Evolutionary conservation across 2,329 filamentous ascomycete genomes (phyloP).

Genomic region (Lachnellula subtilissima): DNA sequence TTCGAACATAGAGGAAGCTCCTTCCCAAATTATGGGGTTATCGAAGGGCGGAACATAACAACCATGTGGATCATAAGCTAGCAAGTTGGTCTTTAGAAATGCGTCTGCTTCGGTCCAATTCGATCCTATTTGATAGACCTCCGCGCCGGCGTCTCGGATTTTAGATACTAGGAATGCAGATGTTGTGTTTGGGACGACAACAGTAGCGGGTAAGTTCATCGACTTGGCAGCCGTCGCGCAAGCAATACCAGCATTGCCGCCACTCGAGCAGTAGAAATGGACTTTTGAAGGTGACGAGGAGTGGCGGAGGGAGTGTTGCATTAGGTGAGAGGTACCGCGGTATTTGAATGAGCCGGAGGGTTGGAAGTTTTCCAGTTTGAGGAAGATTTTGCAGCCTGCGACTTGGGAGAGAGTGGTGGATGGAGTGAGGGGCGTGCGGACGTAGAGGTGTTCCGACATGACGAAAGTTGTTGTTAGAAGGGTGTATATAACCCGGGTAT

Average conservation of each 20-base stretch:
- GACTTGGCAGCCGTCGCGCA: constrained; percentile 67
- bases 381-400: constrained; percentile 55
- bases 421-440: constrained; percentile 23
- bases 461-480: not conserved
- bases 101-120: constrained; percentile 66
- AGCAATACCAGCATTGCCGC: constrained; percentile 81
- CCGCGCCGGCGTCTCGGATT: constrained; percentile 61
- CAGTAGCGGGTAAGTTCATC: constrained; percentile 62
- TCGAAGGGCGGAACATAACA: constrained; percentile 70
- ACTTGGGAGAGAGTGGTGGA: constrained; percentile 22
- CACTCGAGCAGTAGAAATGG: constrained; percentile 76
- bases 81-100: constrained; percentile 55
- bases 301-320: constrained; percentile 43
- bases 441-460: constrained; percentile 20
- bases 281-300: constrained; percentile 30
- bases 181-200: constrained; percentile 66
- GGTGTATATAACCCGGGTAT: not conserved
- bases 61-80: constrained; percentile 42
- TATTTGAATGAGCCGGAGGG: constrained; percentile 84
- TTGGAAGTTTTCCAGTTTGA: constrained; percentile 82
- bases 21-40: constrained; percentile 62
- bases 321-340: constrained; percentile 67
- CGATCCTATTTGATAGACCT: constrained; percentile 64
- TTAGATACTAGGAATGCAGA: constrained; percentile 67
- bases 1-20: constrained; percentile 55